phyloP scores from a whole-genome alignment of 2,329 filamentous ascomycete genomes.

The Colletotrichum scovillei region DNA sequence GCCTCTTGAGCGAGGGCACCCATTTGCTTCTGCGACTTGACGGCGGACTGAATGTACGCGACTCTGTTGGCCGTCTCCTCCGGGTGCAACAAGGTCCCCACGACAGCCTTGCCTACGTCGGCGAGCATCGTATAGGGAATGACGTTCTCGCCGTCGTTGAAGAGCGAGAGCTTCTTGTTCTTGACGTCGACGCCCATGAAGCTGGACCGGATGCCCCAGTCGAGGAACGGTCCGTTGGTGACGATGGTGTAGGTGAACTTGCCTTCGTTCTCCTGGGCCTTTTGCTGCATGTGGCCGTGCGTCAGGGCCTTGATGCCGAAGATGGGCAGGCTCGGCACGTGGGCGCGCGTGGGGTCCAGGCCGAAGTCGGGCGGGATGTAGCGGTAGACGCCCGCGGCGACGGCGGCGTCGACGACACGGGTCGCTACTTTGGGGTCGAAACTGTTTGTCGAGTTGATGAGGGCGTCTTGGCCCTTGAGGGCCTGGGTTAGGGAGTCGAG shows the following conservation, averaged over 20 bases:
- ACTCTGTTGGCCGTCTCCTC: slow-evolving; percentile 44
- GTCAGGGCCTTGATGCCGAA: slow-evolving; percentile 37
- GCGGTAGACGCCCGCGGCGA: slow-evolving; percentile 69
- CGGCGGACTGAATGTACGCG: slow-evolving; percentile 38
- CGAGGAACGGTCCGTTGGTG: slow-evolving; percentile 44
- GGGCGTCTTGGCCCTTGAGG: slow-evolving; percentile 67
- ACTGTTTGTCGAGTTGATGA: slow-evolving; percentile 52
- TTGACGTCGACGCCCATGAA: slow-evolving; percentile 41
- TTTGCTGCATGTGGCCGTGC: slow-evolving; percentile 37
- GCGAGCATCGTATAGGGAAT: slow-evolving; percentile 40
- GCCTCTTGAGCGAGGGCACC: slow-evolving; percentile 37
- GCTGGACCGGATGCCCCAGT: slow-evolving; percentile 40
- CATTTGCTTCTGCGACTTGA: slow-evolving; percentile 41
- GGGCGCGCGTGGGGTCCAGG: slow-evolving; percentile 44
- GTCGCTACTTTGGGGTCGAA: slow-evolving; percentile 56
- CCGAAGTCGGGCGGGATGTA: slow-evolving; percentile 72
- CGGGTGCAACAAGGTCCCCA: slow-evolving; percentile 40
- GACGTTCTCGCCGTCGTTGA: slow-evolving; percentile 41
- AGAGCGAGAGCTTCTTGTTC: slow-evolving; percentile 37
- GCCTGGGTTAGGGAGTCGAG: slow-evolving; percentile 60
- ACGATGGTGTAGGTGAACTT: slow-evolving; percentile 44
- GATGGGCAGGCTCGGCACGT: slow-evolving; percentile 34
- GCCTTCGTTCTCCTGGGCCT: slow-evolving; percentile 37
- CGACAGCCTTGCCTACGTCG: slow-evolving; percentile 42
- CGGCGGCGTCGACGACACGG: slow-evolving; percentile 63